Evolutionary conservation across 345 rosid species (phyloP).

Genomic region (Alliaria petiolata): DNA sequence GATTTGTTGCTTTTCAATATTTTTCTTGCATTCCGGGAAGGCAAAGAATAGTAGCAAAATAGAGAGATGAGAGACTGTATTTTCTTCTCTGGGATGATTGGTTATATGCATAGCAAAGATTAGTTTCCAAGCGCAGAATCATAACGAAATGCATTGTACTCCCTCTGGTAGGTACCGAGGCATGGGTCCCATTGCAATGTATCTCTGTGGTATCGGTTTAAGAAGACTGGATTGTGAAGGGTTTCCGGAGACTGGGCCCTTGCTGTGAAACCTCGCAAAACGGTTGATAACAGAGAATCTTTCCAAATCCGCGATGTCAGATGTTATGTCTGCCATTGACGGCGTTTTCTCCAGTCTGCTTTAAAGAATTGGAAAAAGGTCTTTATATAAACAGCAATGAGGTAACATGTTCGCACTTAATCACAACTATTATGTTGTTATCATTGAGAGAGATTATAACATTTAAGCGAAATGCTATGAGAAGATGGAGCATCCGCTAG

Average conservation of each 20-base stretch:
- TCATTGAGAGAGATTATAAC: not conserved
- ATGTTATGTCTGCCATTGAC: constrained; percentile 48
- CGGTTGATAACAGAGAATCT: constrained; percentile 74
- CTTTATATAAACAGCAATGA: not conserved
- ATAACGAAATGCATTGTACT: constrained; percentile 70
- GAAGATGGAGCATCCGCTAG: not conserved
- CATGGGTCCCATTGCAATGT: constrained; percentile 55
- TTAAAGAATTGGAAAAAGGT: not conserved
- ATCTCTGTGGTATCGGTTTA: constrained; percentile 56
- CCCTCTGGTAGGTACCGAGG: constrained; percentile 63
- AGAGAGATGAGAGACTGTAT: not conserved
- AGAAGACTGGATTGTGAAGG: constrained; percentile 27
- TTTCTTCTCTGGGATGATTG: not conserved
- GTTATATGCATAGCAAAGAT: constrained; percentile 16
- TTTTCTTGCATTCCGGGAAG: constrained; percentile 2
- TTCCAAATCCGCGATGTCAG: constrained; percentile 76
- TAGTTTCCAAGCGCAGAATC: constrained; percentile 31
- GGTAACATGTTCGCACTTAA: not conserved
- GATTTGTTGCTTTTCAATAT: constrained; percentile 1
- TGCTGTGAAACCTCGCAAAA: constrained; percentile 80
- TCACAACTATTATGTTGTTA: not conserved
- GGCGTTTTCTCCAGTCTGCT: constrained; percentile 61
- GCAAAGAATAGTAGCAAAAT: constrained; percentile 23
- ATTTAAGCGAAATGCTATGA: not conserved
- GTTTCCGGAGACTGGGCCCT: constrained; percentile 42